Evolutionary conservation across 2,329 filamentous ascomycete species (phyloP).

Genomic region (Fonsecaea erecta): DNA sequence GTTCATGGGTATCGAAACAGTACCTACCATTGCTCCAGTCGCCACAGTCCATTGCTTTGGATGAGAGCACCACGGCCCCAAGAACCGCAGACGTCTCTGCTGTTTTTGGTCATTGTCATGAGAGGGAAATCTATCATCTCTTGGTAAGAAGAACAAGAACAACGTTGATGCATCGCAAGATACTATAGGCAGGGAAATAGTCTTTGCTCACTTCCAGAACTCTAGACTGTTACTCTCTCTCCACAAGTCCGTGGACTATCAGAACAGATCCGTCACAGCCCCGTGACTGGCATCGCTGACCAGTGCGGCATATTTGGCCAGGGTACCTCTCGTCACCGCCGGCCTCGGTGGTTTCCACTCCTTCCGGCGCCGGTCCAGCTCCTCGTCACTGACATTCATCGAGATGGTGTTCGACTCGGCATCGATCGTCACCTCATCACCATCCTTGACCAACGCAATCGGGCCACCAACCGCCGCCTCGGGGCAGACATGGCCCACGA

Average conservation of each 20-base stretch:
- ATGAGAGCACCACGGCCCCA: neutral
- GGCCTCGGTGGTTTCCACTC: conserved; percentile 73
- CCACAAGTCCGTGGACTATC: neutral
- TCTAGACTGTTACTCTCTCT: neutral
- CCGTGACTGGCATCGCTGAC: conserved; percentile 92
- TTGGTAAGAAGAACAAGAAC: too few relatives aligned
- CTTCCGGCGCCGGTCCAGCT: conserved; percentile 67
- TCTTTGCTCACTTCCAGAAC: neutral
- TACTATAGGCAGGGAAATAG: neutral
- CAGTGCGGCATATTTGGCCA: conserved; percentile 87
- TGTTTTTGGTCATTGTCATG: neutral
- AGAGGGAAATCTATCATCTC: too few relatives aligned
- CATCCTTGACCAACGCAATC: conserved; percentile 79
- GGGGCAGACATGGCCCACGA: conserved; percentile 89
- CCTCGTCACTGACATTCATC: conserved; percentile 73
- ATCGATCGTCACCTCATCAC: conserved; percentile 84
- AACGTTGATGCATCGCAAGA: too few relatives aligned
- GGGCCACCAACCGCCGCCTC: conserved; percentile 89
- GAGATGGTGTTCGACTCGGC: conserved; percentile 73
- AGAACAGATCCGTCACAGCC: conserved; percentile 80
- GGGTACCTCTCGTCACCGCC: conserved; percentile 76
- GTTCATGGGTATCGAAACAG: too few relatives aligned
- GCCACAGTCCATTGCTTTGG: too few relatives aligned
- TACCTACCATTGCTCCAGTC: too few relatives aligned
- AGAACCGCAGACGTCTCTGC: neutral